Conservation (phyloP, 257 asterid genomes). For the Verbascum thapsus region DNA sequence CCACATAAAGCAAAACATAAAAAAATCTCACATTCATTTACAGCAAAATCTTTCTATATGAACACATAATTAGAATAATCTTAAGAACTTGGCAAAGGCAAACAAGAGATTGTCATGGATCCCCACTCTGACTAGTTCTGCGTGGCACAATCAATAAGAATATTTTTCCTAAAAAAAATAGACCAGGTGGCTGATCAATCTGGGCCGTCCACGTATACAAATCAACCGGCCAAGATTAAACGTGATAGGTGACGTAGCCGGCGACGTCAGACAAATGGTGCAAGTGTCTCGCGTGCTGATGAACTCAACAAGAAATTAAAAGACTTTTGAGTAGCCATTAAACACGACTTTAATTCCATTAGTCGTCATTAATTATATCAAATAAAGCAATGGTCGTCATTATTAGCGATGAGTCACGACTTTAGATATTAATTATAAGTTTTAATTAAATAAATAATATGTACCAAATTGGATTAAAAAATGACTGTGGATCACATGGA, state of each 20-base stretch:
- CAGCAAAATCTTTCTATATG: no score
- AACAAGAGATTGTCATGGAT: neutral
- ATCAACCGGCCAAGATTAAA: conserved; percentile 14
- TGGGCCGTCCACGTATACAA: conserved; percentile 32
- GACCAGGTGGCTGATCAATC: conserved; percentile 26
- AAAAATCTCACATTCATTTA: no score
- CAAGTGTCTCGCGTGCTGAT: conserved; percentile 45
- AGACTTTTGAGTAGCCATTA: conserved; percentile 30
- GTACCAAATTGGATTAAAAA: conserved; percentile 37
- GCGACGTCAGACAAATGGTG: conserved; percentile 41
- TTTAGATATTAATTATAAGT: neutral
- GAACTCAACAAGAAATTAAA: conserved; percentile 18
- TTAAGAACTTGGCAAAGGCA: neutral
- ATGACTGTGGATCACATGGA: conserved; percentile 50
- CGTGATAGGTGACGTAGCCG: conserved; percentile 28
- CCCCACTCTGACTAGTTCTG: neutral
- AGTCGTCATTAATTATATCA: conserved; percentile 4
- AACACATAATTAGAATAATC: neutral
- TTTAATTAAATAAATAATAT: conserved; percentile 14
- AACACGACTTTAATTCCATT: conserved; percentile 31
- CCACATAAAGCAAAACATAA: no score
- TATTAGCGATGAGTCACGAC: conserved; percentile 37
- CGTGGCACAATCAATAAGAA: neutral
- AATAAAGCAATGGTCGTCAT: conserved; percentile 30
- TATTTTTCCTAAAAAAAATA: neutral